These are phyloP conservation scores for Monosporascus sp. DNA, from an alignment of 2,329 filamentous ascomycete genomes.

Conservation along the genomic window DNA sequence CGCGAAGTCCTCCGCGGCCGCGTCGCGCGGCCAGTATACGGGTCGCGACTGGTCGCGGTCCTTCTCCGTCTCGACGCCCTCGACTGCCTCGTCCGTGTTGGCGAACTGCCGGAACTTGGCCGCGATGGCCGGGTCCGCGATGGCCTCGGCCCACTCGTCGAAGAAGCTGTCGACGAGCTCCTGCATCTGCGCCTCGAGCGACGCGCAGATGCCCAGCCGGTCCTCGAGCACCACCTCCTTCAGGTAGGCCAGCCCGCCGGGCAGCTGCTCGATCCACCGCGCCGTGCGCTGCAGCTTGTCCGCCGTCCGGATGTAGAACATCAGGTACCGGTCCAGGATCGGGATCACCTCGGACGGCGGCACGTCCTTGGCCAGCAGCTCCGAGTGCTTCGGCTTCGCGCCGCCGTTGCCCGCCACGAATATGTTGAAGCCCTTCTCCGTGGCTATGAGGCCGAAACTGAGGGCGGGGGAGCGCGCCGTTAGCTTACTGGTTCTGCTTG, in stretches of 20 bases:
- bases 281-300: conserved; percentile 88
- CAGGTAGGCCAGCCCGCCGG: conserved; percentile 79
- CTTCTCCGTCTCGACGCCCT: conserved; percentile 63
- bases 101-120: conserved; percentile 77
- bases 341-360: conserved; percentile 76
- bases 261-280: conserved; percentile 78
- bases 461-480: neutral
- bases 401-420: conserved; percentile 88
- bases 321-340: conserved; percentile 82
- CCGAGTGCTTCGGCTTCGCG: conserved; percentile 75
- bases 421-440: conserved; percentile 90
- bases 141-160: conserved; percentile 85
- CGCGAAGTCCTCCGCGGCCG: conserved; percentile 65
- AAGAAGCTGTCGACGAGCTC: conserved; percentile 79
- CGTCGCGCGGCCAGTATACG: conserved; percentile 69
- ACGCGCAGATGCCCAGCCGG: conserved; percentile 77
- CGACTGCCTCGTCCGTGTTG: conserved; percentile 69
- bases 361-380: conserved; percentile 82
- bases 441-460: conserved; percentile 84
- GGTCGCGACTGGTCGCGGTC: conserved; percentile 73
- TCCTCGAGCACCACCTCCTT: conserved; percentile 79
- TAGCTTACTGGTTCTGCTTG: conserved; percentile 31
- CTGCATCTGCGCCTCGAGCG: conserved; percentile 83
- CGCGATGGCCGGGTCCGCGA: conserved; percentile 62
- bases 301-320: conserved; percentile 90